Evolutionary conservation across 2,329 filamentous ascomycete species (phyloP), one percentile per base, ranked within the genome.

Genomic region (Aspergillus brunneoviolaceus): DNA sequence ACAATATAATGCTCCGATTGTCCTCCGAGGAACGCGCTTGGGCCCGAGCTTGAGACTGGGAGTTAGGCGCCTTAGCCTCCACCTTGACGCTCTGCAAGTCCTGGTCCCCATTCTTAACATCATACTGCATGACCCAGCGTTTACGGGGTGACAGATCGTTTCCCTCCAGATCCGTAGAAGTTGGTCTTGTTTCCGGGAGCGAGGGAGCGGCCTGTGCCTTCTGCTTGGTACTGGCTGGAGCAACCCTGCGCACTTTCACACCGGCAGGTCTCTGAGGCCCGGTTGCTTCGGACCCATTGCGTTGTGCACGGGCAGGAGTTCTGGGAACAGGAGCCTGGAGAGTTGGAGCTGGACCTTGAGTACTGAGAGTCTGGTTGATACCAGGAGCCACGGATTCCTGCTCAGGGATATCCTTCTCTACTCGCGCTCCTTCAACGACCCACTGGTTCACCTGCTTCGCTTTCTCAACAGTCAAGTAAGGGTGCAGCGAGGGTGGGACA

Each of bases 401-500:
- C 5, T 19, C 50, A 53, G 48, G 33, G n/a, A 52, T 50, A 16
- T 31, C n/a, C 14, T 31, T 39, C 6, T 63, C 70, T 21, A 65
- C 64, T 31, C 64, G 60, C 51, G 65, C 51, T 2, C 67, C 63
- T 23, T 72, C 67, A 12, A 60, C 55, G 35, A 73, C 70, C 72
- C 72, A 74, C 51, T 69, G 59, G 49, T 69, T 66, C 11, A 74
- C 72, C 45, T 65, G 63, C 14, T 67, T 69, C 6, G 60, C 67
- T 49, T 74, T 74, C 50, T 74, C 70, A 1, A 60, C 51, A 6
- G 65, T 68, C 11, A 74, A 50, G 45, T 63, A 73, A 33, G 65
- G 66, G 57, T 73, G 70, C 39, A 45, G 16, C 4, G 31, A 39
- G 23, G 55, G 45, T 29, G 60, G 49, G 39, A 59, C 49, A 5